Conservation (phyloP, 306 rosid species). For the Arachis stenosperma region DNA sequence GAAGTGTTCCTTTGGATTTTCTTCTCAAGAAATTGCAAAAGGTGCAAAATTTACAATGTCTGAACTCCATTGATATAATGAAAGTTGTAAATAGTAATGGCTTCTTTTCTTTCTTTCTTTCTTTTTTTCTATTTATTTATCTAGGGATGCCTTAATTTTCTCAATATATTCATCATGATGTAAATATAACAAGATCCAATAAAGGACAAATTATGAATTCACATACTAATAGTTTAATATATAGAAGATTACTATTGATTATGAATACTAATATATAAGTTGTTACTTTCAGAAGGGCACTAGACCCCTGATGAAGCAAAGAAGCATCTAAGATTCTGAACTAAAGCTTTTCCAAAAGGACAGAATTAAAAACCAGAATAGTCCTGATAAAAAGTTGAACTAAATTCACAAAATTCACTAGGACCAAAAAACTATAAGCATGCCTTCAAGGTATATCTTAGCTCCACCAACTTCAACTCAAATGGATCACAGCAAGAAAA, state of each 20-base stretch:
- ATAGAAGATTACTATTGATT: no score
- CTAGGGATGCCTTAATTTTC: neutral
- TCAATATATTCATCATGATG: neutral
- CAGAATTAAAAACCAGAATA: neutral
- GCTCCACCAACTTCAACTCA: conserved; percentile 30
- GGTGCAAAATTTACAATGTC: conserved; percentile 33
- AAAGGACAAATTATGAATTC: conserved; percentile 25
- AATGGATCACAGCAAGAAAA: conserved; percentile 40
- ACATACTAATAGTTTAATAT: neutral
- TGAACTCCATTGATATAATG: conserved; percentile 29
- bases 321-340: conserved; percentile 48
- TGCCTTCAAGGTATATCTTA: neutral
- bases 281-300: conserved; percentile 23
- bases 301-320: conserved; percentile 32
- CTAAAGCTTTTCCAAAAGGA: conserved; percentile 33
- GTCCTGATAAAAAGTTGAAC: conserved; percentile 1
- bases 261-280: no score
- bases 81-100: neutral
- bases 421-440: neutral
- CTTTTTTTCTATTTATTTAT: conserved; percentile 2
- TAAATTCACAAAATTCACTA: conserved; percentile 27
- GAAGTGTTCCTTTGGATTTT: conserved; percentile 56
- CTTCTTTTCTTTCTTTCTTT: neutral
- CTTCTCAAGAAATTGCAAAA: conserved; percentile 38
- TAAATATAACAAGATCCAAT: neutral